These are phyloP conservation scores for Penicillium lividum DNA, from an alignment of 495 filamentous ascomycete species.

Conservation along the genomic window DNA sequence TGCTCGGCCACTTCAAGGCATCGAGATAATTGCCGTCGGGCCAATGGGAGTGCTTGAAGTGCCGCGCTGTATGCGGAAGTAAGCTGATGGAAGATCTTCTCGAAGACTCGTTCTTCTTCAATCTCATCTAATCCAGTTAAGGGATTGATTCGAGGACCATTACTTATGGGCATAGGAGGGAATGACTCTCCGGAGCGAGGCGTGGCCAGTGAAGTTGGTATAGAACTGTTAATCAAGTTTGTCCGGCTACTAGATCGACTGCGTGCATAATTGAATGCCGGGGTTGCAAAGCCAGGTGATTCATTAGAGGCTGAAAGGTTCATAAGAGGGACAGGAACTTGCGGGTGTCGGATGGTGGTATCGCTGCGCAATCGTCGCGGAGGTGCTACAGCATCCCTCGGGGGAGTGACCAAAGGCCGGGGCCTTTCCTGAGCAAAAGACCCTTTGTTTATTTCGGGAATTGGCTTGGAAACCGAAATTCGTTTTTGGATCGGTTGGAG, in stretches of 20 bases:
- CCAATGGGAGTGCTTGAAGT: slow-evolving; percentile 63
- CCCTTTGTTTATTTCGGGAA: slow-evolving; percentile 28
- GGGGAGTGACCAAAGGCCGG: slow-evolving; percentile 61
- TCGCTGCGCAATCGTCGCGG: slow-evolving; percentile 60
- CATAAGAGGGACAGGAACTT: slow-evolving; percentile 29
- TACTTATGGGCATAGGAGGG: slow-evolving; percentile 52
- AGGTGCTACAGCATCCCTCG: slow-evolving; percentile 53
- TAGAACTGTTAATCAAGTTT: slow-evolving; percentile 49
- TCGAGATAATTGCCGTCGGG: slow-evolving; percentile 61
- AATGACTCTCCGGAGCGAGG: slow-evolving; percentile 83
- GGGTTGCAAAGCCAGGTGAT: slow-evolving; percentile 39
- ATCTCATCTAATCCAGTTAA: slow-evolving; percentile 60
- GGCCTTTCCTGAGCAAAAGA: slow-evolving; percentile 24
- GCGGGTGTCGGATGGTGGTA: slow-evolving; percentile 61
- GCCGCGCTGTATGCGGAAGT: slow-evolving; percentile 65
- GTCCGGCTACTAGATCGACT: slow-evolving; percentile 55
- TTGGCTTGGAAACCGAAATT: slow-evolving; percentile 26
- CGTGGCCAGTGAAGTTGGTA: slow-evolving; percentile 56
- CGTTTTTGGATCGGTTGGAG: slow-evolving; percentile 24
- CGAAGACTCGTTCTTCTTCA: slow-evolving; percentile 77
- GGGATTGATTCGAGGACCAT: slow-evolving; percentile 48
- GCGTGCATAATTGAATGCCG: slow-evolving; percentile 39
- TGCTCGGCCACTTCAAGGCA: slow-evolving; percentile 49
- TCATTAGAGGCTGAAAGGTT: slow-evolving; percentile 30
- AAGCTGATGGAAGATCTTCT: slow-evolving; percentile 74